Percentiles rank a stretch among this genome's conserved stretches.
Evolutionary conservation across 73 alveolate genomes (phyloP).

Genomic region (Effrenium voratum): DNA sequence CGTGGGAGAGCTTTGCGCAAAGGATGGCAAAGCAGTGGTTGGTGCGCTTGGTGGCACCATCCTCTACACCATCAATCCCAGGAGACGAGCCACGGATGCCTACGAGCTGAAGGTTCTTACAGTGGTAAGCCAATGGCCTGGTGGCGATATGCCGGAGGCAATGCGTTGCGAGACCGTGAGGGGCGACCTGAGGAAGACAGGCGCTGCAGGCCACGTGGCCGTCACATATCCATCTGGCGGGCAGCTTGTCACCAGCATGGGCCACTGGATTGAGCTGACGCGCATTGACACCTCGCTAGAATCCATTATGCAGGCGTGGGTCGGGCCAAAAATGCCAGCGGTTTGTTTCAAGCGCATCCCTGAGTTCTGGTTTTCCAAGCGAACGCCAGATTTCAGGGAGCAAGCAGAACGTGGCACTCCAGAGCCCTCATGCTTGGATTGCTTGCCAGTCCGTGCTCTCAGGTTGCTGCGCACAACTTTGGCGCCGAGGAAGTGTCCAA

Average conservation of each 20-base stretch:
- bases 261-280: conserved; percentile 86
- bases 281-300: conserved; percentile 78
- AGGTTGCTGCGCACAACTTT: conserved; percentile 53
- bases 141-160: conserved; percentile 35
- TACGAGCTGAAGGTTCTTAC: conserved; percentile 66
- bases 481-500: conserved; percentile 43
- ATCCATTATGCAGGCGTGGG: conserved; percentile 41
- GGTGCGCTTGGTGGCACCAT: conserved; percentile 71
- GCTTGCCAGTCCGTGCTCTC: too few relatives aligned
- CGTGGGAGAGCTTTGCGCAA: conserved; percentile 74
- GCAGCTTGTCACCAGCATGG: conserved; percentile 90
- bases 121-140: conserved; percentile 35
- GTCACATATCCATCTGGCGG: conserved; percentile 66
- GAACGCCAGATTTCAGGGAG: too few relatives aligned
- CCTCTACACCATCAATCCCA: conserved; percentile 53
- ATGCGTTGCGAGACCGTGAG: conserved; percentile 30
- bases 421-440: too few relatives aligned
- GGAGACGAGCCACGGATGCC: conserved; percentile 1
- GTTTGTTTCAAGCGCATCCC: too few relatives aligned
- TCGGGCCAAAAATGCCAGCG: too few relatives aligned
- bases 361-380: too few relatives aligned
- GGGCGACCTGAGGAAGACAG: conserved; percentile 11
- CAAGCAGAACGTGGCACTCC: too few relatives aligned
- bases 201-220: conserved; percentile 82
- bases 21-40: conserved; percentile 65